A percentile compares a stretch with the other conserved stretches of the same genome.
These are phyloP conservation scores for Phylloporus arenicola DNA, from an alignment of 768 basidiomycete species.

Conservation along the genomic window DNA sequence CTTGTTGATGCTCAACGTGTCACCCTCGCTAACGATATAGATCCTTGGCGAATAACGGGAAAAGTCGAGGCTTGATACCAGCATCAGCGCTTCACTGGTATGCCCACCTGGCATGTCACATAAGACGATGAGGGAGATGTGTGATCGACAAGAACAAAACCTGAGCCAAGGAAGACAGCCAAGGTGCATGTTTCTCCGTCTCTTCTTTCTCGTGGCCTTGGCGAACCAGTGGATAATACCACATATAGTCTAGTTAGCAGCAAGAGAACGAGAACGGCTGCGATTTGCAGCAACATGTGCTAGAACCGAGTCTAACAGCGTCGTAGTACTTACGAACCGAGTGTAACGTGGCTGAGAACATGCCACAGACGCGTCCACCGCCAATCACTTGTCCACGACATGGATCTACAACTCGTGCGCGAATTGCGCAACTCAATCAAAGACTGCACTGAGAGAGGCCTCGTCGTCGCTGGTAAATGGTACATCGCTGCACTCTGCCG, in stretches of 20 bases:
- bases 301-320: not conserved
- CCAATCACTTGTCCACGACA: conserved; percentile 7
- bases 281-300: conserved; percentile 14
- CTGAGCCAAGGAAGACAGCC: conserved; percentile 92
- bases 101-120: conserved; percentile 69
- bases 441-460: conserved; percentile 70
- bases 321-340: not conserved
- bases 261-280: conserved; percentile 6
- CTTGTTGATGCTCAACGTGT: conserved; percentile 70
- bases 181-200: conserved; percentile 39
- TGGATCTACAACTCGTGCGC: conserved; percentile 48
- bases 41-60: conserved; percentile 67
- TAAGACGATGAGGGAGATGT: conserved; percentile 5
- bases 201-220: conserved; percentile 12
- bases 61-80: conserved; percentile 71
- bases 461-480: conserved; percentile 75
- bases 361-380: not conserved
- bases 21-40: conserved; percentile 81
- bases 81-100: conserved; percentile 76
- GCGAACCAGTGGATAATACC: conserved; percentile 9
- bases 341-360: conserved; percentile 6
- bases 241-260: conserved; percentile 17
- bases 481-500: conserved; percentile 29
- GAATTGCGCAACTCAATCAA: conserved; percentile 58
- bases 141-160: conserved; percentile 33